These are phyloP conservation scores for Sordariomycetes sp. DNA, from an alignment of 2,329 filamentous ascomycete species.

Conservation along the genomic window DNA sequence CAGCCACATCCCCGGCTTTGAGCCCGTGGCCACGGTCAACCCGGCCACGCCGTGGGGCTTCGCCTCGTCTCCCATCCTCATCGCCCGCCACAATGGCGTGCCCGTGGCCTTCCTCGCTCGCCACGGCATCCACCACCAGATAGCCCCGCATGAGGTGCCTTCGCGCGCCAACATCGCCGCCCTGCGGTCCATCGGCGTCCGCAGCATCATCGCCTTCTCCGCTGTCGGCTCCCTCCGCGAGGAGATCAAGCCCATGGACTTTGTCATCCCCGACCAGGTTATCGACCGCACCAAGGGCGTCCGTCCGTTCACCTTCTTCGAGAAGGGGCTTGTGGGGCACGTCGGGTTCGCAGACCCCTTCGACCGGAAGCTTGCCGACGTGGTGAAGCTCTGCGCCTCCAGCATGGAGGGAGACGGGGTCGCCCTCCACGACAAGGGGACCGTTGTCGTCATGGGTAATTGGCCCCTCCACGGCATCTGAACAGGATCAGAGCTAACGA, in stretches of 20 bases:
- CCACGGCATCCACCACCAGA: constrained; percentile 80
- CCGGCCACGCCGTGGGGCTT: constrained; percentile 80
- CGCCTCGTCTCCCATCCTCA: constrained; percentile 66
- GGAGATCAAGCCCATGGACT: constrained; percentile 90
- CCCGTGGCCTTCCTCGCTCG: constrained; percentile 89
- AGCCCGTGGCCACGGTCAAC: constrained; percentile 68
- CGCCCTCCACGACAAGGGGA: constrained; percentile 71
- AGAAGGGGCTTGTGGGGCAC: constrained; percentile 83
- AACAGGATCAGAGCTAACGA: neutral
- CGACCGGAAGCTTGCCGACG: constrained; percentile 62
- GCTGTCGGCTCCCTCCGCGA: constrained; percentile 90
- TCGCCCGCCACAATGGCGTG: constrained; percentile 76
- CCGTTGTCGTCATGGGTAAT: constrained; percentile 83
- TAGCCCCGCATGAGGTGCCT: constrained; percentile 91
- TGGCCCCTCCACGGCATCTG: neutral
- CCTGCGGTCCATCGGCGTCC: constrained; percentile 80
- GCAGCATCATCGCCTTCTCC: constrained; percentile 86
- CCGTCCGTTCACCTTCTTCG: constrained; percentile 92
- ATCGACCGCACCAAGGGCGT: constrained; percentile 97
- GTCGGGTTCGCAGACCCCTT: constrained; percentile 96
- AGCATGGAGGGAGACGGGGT: constrained; percentile 76
- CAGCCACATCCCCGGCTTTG: constrained; percentile 76
- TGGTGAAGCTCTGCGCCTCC: constrained; percentile 68
- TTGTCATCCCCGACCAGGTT: constrained; percentile 90
- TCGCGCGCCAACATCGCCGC: constrained; percentile 95